Conservation (phyloP, 2,329 filamentous ascomycete genomes). For the Penicillium paneum region DNA sequence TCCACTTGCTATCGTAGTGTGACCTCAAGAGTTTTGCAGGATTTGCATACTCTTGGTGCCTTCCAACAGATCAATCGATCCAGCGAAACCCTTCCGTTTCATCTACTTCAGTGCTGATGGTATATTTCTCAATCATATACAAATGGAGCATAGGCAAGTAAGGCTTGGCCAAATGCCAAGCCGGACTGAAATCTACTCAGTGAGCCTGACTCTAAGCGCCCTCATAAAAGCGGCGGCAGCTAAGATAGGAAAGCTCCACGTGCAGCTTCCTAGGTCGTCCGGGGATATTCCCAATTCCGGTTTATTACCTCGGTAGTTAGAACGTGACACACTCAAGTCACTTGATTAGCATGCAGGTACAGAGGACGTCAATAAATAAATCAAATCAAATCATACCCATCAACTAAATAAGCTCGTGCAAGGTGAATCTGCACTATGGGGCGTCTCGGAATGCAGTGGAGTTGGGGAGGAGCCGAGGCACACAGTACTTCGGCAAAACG, state of each 20-base stretch:
- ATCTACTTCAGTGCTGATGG: too few species aligned
- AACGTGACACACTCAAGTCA: background rate
- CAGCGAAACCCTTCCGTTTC: too few species aligned
- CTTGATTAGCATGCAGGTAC: background rate
- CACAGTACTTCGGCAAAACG: conserved; percentile 34
- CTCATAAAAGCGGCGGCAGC: background rate
- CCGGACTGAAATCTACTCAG: background rate
- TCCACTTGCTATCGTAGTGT: too few species aligned
- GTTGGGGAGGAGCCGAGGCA: conserved; percentile 32
- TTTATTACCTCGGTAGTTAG: background rate
- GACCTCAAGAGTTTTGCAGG: too few species aligned
- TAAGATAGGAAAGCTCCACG: background rate
- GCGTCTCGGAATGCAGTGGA: conserved; percentile 14
- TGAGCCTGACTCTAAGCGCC: background rate
- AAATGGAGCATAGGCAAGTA: too few species aligned
- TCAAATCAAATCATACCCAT: background rate
- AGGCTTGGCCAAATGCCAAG: too few species aligned
- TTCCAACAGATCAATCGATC: too few species aligned
- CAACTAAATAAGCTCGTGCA: background rate
- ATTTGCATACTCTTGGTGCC: too few species aligned
- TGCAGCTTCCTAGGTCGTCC: background rate
- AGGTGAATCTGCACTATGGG: background rate
- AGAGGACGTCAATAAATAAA: background rate
- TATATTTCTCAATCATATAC: too few species aligned
- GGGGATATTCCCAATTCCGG: background rate